These are phyloP conservation scores for Trichothecium roseum DNA, from an alignment of 2,329 filamentous ascomycete species.

Conservation along the genomic window DNA sequence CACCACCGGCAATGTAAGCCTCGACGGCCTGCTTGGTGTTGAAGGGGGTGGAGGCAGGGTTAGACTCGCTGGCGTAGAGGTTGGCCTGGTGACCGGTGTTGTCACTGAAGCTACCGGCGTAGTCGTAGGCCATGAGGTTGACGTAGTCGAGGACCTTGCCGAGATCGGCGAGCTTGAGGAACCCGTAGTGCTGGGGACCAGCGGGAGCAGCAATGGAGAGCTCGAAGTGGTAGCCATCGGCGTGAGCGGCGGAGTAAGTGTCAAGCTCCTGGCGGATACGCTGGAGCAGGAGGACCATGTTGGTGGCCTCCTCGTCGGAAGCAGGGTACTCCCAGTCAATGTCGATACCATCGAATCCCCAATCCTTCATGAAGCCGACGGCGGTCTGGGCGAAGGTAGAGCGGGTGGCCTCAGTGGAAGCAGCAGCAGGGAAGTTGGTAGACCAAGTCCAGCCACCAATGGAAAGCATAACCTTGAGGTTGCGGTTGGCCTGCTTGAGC, in stretches of 20 bases:
- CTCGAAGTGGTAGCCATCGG: constrained; percentile 38
- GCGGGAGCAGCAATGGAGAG: constrained; percentile 44
- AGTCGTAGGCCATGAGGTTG: constrained; percentile 73
- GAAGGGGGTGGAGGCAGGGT: constrained; percentile 55
- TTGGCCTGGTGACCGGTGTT: constrained; percentile 62
- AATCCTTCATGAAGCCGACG: constrained; percentile 60
- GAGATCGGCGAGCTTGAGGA: constrained; percentile 36
- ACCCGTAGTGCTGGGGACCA: constrained; percentile 36
- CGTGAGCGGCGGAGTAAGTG: constrained; percentile 31
- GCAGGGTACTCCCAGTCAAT: constrained; percentile 28
- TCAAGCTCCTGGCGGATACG: constrained; percentile 36
- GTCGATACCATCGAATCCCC: constrained; percentile 49
- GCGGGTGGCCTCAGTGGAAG: constrained; percentile 51
- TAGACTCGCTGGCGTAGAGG: constrained; percentile 43
- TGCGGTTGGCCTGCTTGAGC: constrained; percentile 66
- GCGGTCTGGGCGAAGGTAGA: constrained; percentile 58
- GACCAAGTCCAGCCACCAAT: constrained; percentile 86
- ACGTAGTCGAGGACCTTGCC: constrained; percentile 41
- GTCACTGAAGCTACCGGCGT: constrained; percentile 59
- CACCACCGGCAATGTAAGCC: constrained; percentile 53
- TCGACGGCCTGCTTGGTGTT: constrained; percentile 54
- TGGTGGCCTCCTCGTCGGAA: constrained; percentile 26
- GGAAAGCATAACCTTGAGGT: constrained; percentile 67
- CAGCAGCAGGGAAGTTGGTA: constrained; percentile 59
- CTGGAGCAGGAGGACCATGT: constrained; percentile 34